Evolutionary conservation across 345 rosid genomes (phyloP).

Genomic region (Eucalyptus camaldulensis): DNA sequence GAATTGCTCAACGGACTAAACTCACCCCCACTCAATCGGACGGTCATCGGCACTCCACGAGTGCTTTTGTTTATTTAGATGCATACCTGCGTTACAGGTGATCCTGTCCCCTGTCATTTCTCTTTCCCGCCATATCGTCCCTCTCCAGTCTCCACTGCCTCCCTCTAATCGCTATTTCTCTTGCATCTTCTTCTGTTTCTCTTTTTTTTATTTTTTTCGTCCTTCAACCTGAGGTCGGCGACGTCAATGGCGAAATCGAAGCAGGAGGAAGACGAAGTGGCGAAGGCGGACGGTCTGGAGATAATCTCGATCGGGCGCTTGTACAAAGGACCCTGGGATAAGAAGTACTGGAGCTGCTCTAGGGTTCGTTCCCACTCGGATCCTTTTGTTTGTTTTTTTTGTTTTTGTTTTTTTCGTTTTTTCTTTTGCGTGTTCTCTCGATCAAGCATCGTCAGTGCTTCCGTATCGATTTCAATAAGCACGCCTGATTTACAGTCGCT

Average conservation of each 20-base stretch:
- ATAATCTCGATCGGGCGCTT: constrained; percentile 65
- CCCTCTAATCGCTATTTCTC: background rate
- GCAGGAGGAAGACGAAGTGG: constrained; percentile 4
- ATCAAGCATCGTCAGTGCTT: background rate
- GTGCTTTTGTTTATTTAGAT: background rate
- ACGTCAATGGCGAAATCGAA: constrained; percentile 28
- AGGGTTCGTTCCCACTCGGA: constrained; percentile 45
- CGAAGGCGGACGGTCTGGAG: constrained; percentile 48
- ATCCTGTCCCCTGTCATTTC: background rate
- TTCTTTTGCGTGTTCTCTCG: background rate
- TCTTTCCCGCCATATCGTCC: background rate
- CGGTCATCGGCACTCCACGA: background rate
- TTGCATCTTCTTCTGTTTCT: background rate
- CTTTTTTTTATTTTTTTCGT: background rate
- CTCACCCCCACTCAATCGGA: background rate
- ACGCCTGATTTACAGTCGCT: background rate
- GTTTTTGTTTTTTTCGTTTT: background rate
- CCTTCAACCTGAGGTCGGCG: background rate
- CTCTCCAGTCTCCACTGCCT: background rate
- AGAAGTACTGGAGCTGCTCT: constrained; percentile 94
- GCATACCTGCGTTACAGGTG: background rate
- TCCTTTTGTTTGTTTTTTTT: background rate
- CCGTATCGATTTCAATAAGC: background rate
- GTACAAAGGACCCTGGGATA: constrained; percentile 67
- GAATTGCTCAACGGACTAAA: background rate